Conservation (phyloP, 148 eudicot genomes). For the Chenopodium suecicum region DNA sequence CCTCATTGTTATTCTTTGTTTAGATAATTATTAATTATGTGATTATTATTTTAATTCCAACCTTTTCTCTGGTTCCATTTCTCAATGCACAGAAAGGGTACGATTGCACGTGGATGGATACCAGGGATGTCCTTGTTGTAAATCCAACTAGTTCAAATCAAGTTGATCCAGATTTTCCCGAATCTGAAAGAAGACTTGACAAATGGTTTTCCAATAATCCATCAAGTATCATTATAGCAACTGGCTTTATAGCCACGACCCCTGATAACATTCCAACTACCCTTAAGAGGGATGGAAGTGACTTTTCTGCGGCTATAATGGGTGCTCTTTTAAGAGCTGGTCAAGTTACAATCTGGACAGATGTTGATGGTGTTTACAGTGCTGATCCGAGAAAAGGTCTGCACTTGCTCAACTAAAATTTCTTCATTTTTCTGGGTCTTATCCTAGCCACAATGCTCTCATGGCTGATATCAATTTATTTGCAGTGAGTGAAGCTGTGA, state of each 20-base stretch:
- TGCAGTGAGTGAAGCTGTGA: slow-evolving; percentile 96
- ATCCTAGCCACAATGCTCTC: neutral
- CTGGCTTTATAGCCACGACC: slow-evolving; percentile 94
- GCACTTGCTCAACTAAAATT: neutral
- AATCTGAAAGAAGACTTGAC: slow-evolving; percentile 81
- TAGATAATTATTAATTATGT: neutral
- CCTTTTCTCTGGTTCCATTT: neutral
- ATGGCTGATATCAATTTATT: slow-evolving; percentile 10
- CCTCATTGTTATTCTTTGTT: slow-evolving; percentile 2
- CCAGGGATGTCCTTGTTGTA: slow-evolving; percentile 89
- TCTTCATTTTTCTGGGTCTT: neutral
- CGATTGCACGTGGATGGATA: slow-evolving; percentile 94
- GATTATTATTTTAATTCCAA: slow-evolving; percentile 12
- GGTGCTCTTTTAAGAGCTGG: slow-evolving; percentile 85
- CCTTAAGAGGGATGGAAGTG: slow-evolving; percentile 97
- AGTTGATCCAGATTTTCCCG: slow-evolving; percentile 88
- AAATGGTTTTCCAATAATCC: slow-evolving; percentile 76
- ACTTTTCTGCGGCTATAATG: slow-evolving; percentile 99
- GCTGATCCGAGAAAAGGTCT: slow-evolving; percentile 99
- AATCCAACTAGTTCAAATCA: slow-evolving; percentile 78
- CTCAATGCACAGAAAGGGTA: slow-evolving; percentile 53
- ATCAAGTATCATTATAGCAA: slow-evolving; percentile 75
- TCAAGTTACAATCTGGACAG: slow-evolving; percentile 99
- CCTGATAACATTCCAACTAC: slow-evolving; percentile 95
- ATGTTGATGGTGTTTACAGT: slow-evolving; percentile 96